These are phyloP conservation scores for Colletotrichum sp. DNA, from an alignment of 2,329 filamentous ascomycete genomes.

Conservation along the genomic window DNA sequence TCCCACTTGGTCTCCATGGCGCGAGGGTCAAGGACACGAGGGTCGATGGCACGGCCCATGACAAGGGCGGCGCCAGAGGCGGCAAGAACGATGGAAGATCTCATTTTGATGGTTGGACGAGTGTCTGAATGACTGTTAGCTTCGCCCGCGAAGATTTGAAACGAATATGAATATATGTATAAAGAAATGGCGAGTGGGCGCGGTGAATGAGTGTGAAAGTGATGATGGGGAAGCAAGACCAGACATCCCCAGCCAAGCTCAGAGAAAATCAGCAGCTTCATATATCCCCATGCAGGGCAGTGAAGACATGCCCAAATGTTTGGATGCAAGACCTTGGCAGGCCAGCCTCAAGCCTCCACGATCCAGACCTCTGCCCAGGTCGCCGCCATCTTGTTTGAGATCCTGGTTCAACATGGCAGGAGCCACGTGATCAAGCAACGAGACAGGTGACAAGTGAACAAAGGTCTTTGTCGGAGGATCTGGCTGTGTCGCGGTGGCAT, in stretches of 20 bases:
- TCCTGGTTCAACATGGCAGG: background rate
- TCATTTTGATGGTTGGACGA: constrained; percentile 45
- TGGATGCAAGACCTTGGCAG: background rate
- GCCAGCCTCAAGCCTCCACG: background rate
- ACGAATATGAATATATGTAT: background rate
- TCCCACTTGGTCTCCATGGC: constrained; percentile 44
- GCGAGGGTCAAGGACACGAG: constrained; percentile 39
- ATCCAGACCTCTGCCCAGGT: background rate
- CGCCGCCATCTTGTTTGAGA: background rate
- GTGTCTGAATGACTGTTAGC: constrained; percentile 20
- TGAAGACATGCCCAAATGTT: background rate
- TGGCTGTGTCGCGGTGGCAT: constrained; percentile 1
- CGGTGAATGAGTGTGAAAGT: background rate
- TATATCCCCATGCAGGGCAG: background rate
- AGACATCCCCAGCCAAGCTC: background rate
- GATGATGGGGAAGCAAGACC: background rate
- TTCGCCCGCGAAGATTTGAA: constrained; percentile 22
- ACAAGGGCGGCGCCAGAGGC: constrained; percentile 50
- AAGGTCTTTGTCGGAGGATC: background rate
- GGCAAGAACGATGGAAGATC: constrained; percentile 50
- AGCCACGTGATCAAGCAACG: background rate
- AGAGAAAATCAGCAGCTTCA: background rate
- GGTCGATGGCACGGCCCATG: constrained; percentile 46
- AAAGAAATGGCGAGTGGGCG: background rate
- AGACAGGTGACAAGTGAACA: background rate